Evolutionary conservation across 78 protist genomes (phyloP), one percentile per base, ranked within the genome.

Genomic region (Dictyostelium firmibasis): DNA sequence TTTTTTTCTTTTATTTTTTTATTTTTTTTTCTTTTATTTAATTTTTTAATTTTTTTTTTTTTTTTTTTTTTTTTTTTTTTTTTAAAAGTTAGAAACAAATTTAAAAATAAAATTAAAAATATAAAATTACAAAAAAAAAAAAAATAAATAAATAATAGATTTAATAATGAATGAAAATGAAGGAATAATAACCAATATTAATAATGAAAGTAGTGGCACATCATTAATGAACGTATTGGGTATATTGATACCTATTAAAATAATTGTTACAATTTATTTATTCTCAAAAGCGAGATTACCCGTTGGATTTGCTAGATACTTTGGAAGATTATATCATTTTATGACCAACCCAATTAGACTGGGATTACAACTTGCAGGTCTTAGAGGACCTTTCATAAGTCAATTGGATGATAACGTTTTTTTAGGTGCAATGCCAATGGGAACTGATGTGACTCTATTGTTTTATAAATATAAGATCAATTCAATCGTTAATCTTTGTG

Each of bases 261-360:
- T 93, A 44, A 84, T 64, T 23, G n/a, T 78, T 11, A 35, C 83
- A 11, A 35, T 83, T 25, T 93, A 93, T 44, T 14, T 93, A 60
- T 93, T 81, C 62, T 50, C 62, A 20, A 93, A 93, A 60, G 92
- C 83, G 16, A 43, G 50, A 64, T 88, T 93, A 43, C 96, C 96
- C 11, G 27, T 77, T n/a, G 18, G 33, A 2, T 33, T 67, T 41
- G 96, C 96, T 11, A 44, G 36, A 25, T 82, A 81, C 20, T 70
- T 85, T 86, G 96, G 96, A 9, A 50, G 91, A 75, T 2, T 93
- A 10, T 84, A 33, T 36, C 87, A 81, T 41, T 62, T 69, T 27
- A 14, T 31, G 16, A 78, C 92, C 0, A 35, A 57, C 1, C 96
- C 96, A 14, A 1, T 93, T 23, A 60, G 83, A 10, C 31, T 83